Evolutionary conservation across 228 moss, liverwort and hornwort genomes (phyloP).

Genomic region (Sphagnum fallax): DNA sequence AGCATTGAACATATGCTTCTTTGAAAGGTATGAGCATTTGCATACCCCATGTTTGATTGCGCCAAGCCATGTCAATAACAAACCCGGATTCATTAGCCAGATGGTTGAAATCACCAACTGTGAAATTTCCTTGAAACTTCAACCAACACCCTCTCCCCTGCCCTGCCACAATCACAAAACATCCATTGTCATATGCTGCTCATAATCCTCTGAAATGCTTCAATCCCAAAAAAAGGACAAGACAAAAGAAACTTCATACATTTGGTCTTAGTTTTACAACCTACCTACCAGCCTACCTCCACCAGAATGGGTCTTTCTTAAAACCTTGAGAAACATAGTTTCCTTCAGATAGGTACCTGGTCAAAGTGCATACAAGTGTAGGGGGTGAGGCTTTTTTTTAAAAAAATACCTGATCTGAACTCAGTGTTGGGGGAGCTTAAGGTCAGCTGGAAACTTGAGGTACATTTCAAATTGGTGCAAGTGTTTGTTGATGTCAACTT

Average conservation of each 20-base stretch:
- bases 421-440: conserved; percentile 10
- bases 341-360: no score
- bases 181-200: no score
- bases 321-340: no score
- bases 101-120: conserved; percentile 39
- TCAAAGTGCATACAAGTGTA: no score
- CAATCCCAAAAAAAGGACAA: no score
- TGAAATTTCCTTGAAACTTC: conserved; percentile 84
- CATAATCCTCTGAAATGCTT: no score
- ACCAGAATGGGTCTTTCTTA: no score
- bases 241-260: no score
- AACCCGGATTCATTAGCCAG: conserved; percentile 66
- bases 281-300: no score
- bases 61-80: conserved; percentile 70
- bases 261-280: no score
- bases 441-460: conserved; percentile 22
- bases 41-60: conserved; percentile 55
- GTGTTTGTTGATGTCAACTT: conserved; percentile 26
- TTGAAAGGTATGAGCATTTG: conserved; percentile 59
- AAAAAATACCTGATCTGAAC: conserved; percentile 13
- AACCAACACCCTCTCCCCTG: conserved; percentile 63
- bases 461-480: conserved; percentile 36
- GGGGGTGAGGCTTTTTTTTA: no score
- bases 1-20: conserved; percentile 56
- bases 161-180: conserved; percentile 8